phyloP scores from a whole-genome alignment of 225 moss, liverwort and hornwort genomes.

The Asterella californica region DNA sequence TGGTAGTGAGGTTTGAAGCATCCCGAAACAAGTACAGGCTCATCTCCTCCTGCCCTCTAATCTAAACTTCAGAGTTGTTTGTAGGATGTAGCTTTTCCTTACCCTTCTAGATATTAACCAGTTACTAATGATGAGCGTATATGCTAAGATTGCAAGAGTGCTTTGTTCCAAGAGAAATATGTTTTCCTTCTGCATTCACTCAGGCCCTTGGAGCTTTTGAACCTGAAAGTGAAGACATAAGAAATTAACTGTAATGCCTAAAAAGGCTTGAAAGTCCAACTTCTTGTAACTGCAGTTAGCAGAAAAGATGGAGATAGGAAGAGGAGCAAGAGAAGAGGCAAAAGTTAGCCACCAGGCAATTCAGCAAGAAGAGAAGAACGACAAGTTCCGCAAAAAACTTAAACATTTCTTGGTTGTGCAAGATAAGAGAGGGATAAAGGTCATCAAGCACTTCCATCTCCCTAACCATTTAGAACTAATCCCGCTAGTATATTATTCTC shows the following conservation, averaged over 20 bases:
- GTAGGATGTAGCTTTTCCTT: too few species aligned
- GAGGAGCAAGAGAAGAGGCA: slow-evolving; percentile 38
- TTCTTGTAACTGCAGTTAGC: slow-evolving; percentile 30
- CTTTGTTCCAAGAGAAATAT: not conserved
- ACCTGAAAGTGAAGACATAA: not conserved
- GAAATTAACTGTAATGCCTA: not conserved
- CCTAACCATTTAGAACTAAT: too few species aligned
- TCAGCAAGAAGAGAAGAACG: slow-evolving; percentile 37
- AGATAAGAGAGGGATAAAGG: slow-evolving; percentile 44
- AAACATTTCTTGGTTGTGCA: slow-evolving; percentile 41
- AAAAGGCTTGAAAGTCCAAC: too few species aligned
- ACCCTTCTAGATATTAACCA: not conserved
- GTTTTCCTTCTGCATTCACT: not conserved
- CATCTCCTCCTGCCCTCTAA: not conserved
- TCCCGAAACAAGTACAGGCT: not conserved
- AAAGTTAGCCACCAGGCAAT: slow-evolving; percentile 31
- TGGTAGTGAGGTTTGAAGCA: not conserved
- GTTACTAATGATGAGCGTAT: too few species aligned
- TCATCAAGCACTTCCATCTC: not conserved
- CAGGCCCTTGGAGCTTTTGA: not conserved
- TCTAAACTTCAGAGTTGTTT: too few species aligned
- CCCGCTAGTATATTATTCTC: not conserved
- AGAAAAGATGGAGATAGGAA: slow-evolving; percentile 47
- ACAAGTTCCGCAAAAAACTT: slow-evolving; percentile 43
- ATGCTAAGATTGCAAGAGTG: too few species aligned